Evolutionary conservation across 2,329 filamentous ascomycete species (phyloP).

Genomic region (Alternaria gansuensis): DNA sequence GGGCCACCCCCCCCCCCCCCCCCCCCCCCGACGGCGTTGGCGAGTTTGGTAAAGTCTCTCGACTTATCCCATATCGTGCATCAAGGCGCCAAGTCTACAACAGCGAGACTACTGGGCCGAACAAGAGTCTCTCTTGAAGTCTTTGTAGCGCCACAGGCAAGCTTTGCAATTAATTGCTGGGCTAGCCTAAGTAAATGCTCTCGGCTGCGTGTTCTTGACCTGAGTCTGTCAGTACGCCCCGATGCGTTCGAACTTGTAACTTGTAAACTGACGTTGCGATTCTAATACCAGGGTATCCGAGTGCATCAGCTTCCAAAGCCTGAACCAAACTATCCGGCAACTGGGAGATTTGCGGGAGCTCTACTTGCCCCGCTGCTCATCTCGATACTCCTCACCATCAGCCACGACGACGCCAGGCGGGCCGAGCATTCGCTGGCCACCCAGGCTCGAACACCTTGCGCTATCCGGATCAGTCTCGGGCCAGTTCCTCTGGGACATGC

Average conservation of each 20-base stretch:
- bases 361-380: conserved; percentile 55
- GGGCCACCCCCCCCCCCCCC: too few relatives aligned
- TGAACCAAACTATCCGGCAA: conserved; percentile 62
- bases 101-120: conserved; percentile 64
- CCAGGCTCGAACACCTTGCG: conserved; percentile 52
- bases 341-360: conserved; percentile 58
- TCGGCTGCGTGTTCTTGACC: conserved; percentile 60
- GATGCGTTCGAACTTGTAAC: background rate
- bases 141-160: conserved; percentile 67
- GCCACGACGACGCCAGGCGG: conserved; percentile 24
- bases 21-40: conserved; percentile 59
- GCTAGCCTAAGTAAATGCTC: conserved; percentile 65
- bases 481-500: conserved; percentile 55
- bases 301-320: conserved; percentile 57
- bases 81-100: conserved; percentile 66
- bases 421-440: conserved; percentile 55
- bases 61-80: conserved; percentile 66
- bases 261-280: background rate
- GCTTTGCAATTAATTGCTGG: conserved; percentile 66
- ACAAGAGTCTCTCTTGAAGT: conserved; percentile 61
- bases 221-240: conserved; percentile 54
- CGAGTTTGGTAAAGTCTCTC: conserved; percentile 62
- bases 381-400: conserved; percentile 40
- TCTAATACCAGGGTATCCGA: conserved; percentile 54
- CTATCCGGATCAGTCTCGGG: conserved; percentile 58